A percentile compares a stretch with the other conserved stretches of the same genome.
Conservation (phyloP, 2,329 filamentous ascomycete species). For the Neofusicoccum laricinum region DNA sequence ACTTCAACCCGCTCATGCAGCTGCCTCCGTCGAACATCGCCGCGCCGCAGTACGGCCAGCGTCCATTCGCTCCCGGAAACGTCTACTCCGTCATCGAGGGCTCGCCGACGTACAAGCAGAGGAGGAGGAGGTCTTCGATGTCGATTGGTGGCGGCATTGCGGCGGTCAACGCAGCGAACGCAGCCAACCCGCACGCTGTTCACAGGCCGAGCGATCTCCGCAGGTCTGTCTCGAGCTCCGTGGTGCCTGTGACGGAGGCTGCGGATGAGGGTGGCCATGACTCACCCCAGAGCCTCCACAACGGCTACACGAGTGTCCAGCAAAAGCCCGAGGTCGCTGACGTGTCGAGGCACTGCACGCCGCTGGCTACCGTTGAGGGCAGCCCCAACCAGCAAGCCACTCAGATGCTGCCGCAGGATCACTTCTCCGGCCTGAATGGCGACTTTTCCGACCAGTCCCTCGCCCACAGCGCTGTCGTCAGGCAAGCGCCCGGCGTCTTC, state of each 20-base stretch:
- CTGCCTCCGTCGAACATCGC: conserved; percentile 81
- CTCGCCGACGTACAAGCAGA: conserved; percentile 97
- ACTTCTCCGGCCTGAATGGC: conserved; percentile 55
- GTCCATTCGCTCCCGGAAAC: conserved; percentile 69
- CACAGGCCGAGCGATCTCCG: conserved; percentile 88
- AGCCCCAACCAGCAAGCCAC: conserved; percentile 72
- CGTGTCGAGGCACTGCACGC: conserved; percentile 87
- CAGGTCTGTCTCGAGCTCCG: conserved; percentile 84
- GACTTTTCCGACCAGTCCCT: conserved; percentile 56
- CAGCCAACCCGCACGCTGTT: conserved; percentile 52
- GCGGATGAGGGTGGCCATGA: conserved; percentile 71
- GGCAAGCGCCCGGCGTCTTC: conserved; percentile 68
- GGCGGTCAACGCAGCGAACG: conserved; percentile 57
- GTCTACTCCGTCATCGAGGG: conserved; percentile 96
- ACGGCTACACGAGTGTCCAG: conserved; percentile 59
- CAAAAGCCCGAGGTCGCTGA: conserved; percentile 73
- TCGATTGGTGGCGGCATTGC: conserved; percentile 74
- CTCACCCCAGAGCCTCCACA: conserved; percentile 73
- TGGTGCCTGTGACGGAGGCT: conserved; percentile 75
- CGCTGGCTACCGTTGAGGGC: conserved; percentile 78
- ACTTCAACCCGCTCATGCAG: conserved; percentile 86
- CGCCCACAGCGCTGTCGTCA: conserved; percentile 58
- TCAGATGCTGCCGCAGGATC: conserved; percentile 65
- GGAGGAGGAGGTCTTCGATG: conserved; percentile 88
- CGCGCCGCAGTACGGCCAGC: conserved; percentile 73